phyloP scores from a whole-genome alignment of 2,329 filamentous ascomycete genomes.

The Fonsecaea monophora region DNA sequence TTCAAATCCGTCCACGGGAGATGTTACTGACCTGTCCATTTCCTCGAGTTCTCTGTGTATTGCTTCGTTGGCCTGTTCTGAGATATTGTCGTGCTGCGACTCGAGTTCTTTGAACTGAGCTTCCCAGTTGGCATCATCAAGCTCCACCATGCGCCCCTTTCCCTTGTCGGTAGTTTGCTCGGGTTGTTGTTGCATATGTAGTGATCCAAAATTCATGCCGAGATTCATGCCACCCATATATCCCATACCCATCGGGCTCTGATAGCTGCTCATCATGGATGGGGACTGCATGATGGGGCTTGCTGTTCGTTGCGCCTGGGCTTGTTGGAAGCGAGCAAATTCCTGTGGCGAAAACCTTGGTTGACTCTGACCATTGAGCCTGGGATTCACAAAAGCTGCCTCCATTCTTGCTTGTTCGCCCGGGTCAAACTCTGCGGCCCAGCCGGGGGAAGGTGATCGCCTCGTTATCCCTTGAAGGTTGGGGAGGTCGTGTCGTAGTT shows the following conservation, averaged over 20 bases:
- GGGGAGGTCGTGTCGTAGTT: slow-evolving; percentile 69
- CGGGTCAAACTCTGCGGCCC: slow-evolving; percentile 70
- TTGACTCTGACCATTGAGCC: slow-evolving; percentile 52
- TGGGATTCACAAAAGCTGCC: slow-evolving; percentile 61
- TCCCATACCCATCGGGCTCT: slow-evolving; percentile 55
- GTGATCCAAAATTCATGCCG: slow-evolving; percentile 60
- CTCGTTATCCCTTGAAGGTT: slow-evolving; percentile 57
- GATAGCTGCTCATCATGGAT: slow-evolving; percentile 63
- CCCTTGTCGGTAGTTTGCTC: slow-evolving; percentile 70
- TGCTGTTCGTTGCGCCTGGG: slow-evolving; percentile 57
- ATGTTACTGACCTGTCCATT: slow-evolving; percentile 79
- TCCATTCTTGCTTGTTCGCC: slow-evolving; percentile 73
- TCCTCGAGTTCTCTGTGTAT: slow-evolving; percentile 88
- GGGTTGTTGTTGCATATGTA: slow-evolving; percentile 53
- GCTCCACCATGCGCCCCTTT: slow-evolving; percentile 81
- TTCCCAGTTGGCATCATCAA: slow-evolving; percentile 95
- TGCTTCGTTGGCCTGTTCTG: slow-evolving; percentile 71
- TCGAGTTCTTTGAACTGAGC: slow-evolving; percentile 83
- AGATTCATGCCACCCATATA: slow-evolving; percentile 55
- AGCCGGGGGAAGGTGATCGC: slow-evolving; percentile 62
- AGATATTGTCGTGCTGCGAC: slow-evolving; percentile 59
- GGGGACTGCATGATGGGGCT: slow-evolving; percentile 63
- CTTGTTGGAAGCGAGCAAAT: slow-evolving; percentile 81
- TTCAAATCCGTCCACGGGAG: slow-evolving; percentile 71
- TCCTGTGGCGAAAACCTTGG: slow-evolving; percentile 78